Evolutionary conservation across 2,329 filamentous ascomycete species (phyloP), one percentile per base, ranked within the genome.

Genomic region (Penicillium brasilianum): DNA sequence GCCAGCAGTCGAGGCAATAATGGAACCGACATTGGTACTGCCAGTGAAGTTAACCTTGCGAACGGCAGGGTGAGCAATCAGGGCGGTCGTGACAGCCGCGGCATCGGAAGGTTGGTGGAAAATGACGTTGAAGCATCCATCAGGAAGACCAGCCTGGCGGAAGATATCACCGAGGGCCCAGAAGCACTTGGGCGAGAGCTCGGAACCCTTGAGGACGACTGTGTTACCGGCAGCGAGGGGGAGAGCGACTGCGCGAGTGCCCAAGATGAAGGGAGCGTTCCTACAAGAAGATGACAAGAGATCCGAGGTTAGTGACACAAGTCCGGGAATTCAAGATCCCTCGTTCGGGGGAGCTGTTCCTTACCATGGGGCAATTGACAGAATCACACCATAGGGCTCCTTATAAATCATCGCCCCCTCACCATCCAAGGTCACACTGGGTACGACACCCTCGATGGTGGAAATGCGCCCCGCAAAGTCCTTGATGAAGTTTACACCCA

Each of bases 321-420:
- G 16, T 59, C 52, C 30, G 58, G 50, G 20, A 13, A 55, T 20
- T 41, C 16, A 50, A 43, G 34, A 48, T 20, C n/a, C 10, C 20
- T 48, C 30, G 6, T 52, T 20, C 11, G 11, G 6, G 6, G 50
- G 22, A 16, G 4, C 34, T 18, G 16, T 25, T 37, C 20, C 77
- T 68, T 81, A 93, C 92, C 92, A 96, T 10, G 92, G 91, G 2
- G 90, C 90, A 74, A 96, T 92, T 2, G 87, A 88, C 32, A 96
- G 79, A 16, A 93, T 83, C 8, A 95, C 91, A 1, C 92, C 92
- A 68, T 87, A 92, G 0, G 92, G 91, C 76, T 93, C 90, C 72
- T 88, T 89, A 65, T 88, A 77, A 4, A 96, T 78, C 66, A 95
- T 80, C 0, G 88, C 90, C 52, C 78, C 82, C 25, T 82, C 82